Conservation (phyloP, 371 early-diverging fungal species). For the Conidiobolus incongruus region DNA sequence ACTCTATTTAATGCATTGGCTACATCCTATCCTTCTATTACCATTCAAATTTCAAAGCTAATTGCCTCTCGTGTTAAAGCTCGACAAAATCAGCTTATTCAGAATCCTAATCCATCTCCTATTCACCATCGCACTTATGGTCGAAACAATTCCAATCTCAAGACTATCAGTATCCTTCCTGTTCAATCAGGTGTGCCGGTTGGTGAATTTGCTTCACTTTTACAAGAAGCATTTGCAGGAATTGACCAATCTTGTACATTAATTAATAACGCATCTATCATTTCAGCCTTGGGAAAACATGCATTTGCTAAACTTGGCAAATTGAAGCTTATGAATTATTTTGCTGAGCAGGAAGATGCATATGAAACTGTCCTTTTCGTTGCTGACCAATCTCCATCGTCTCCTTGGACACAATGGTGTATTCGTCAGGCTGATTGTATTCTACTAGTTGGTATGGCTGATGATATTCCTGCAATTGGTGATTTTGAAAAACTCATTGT, state of each 20-base stretch:
- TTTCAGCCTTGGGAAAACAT: constrained; percentile 65
- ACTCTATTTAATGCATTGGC: constrained; percentile 82
- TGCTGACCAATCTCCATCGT: constrained; percentile 74
- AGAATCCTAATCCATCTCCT: constrained; percentile 8
- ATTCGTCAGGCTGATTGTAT: constrained; percentile 95
- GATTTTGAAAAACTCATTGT: constrained; percentile 80
- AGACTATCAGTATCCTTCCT: constrained; percentile 83
- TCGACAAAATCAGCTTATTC: constrained; percentile 8
- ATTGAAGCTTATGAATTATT: constrained; percentile 74
- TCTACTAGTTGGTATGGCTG: constrained; percentile 73
- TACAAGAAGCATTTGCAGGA: constrained; percentile 47
- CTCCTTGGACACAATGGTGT: constrained; percentile 90
- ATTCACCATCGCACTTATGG: constrained; percentile 13
- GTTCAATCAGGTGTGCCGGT: constrained; percentile 64
- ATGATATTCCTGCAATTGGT: constrained; percentile 69
- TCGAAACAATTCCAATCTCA: constrained; percentile 69
- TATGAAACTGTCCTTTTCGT: constrained; percentile 73
- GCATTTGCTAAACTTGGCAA: constrained; percentile 79
- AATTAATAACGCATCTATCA: constrained; percentile 57
- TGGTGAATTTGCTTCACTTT: constrained; percentile 60
- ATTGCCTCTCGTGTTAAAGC: constrained; percentile 54
- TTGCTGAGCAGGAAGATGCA: constrained; percentile 81
- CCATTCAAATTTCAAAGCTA: constrained; percentile 72
- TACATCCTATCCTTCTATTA: constrained; percentile 69
- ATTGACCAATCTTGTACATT: constrained; percentile 51